Base-by-base conservation (phyloP, 1,284 basidiomycete genomes). In the Malassezia brasiliensis region DNA sequence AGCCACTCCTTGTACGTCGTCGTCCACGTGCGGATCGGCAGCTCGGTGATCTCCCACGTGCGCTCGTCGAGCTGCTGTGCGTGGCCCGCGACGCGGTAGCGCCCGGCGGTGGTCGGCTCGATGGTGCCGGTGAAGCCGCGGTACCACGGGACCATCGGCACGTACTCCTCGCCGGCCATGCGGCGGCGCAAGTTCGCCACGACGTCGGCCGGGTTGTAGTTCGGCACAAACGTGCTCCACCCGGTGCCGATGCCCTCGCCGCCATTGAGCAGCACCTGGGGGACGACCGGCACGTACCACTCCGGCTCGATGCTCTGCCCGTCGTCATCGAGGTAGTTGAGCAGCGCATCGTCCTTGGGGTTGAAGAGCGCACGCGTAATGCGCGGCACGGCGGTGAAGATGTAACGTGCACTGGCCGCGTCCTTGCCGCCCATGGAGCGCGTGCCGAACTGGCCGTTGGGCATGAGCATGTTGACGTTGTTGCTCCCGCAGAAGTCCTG, bases 221-320 rank as follows among this genome's bases (percentile, higher is more conserved):
- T 88, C 10, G 94, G 94, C 50, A 99, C 81, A 41, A 78, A 84
- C 0, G 94, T 96, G 70, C 89, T 93, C 93, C 94, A 99, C 59
- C 93, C 90, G 48, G 94, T 99, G 51, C 94, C 94, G 68, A 99
- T 98, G 79, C 94, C 94, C 66, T 96, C 91, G 14, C 87, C 85
- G 14, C 94, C 94, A 68, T 99, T 98, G 72, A 98, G 77, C 41
- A 99, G 80, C 0, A 96, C 81, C 76, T 94, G 80, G 0, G 94
- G 94, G 0, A 96, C 69, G 19, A 90, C 78, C 15, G 94, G 93
- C 76, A 96, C 81, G 75, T 94, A 99, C 79, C 84, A 96, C 68
- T 91, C 88, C 0, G 94, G 94, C 76, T 99, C 94, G 63, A 99
- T 90, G 52, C 79, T 75, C 58, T 83, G 79, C 28, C 88, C 89